Base-by-base conservation (phyloP, 2,329 filamentous ascomycete genomes). In the Capronia coronata region DNA sequence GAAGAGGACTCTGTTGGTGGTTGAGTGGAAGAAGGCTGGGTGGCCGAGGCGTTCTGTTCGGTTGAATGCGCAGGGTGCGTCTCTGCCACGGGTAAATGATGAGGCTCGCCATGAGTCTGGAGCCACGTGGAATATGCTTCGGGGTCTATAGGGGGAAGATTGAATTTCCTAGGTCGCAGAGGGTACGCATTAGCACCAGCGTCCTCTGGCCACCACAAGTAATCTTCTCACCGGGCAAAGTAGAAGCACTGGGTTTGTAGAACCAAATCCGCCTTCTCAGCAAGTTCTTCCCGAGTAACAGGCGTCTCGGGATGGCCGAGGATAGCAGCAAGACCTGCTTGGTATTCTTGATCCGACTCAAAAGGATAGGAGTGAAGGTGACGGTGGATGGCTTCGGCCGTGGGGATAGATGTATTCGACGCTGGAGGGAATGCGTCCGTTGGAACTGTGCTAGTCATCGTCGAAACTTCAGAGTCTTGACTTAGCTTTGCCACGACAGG, bases 41-140 rank as follows among this genome's bases (percentile, higher is more conserved):
- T 14, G 37, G 32, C 18, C 10, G 42, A 50, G 16, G 42, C 16
- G 8, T n/a, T 18, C 14, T 37, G 6, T 16, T 37, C 34, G 4
- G 34, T 16, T 8, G 34, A 9, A 18, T 19, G 34, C 6, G 34
- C 34, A 22, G 19, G 35, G 21, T 40, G 41, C 9, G 30, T 27
- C 23, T 37, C 34, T 27, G 32, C 21, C 34, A 37, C 35, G 45
- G 46, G 48, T 40, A 50, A 56, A 51, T 46, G 51, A 49, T 23
- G 58, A 48, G 39, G 49, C 41, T 42, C 48, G 27, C 30, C 30
- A 14, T 43, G 45, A 27, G 13, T 3, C 13, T 25, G 30, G 10
- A 82, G 67, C 80, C 86, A 89, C 25, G 71, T 65, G 63, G 83
- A 82, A 69, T 90, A 93, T 43, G 69, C 69, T 46, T 78, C 69